Base-by-base conservation (phyloP, 139 green algal species). In the Picochlorum costavermella region DNA sequence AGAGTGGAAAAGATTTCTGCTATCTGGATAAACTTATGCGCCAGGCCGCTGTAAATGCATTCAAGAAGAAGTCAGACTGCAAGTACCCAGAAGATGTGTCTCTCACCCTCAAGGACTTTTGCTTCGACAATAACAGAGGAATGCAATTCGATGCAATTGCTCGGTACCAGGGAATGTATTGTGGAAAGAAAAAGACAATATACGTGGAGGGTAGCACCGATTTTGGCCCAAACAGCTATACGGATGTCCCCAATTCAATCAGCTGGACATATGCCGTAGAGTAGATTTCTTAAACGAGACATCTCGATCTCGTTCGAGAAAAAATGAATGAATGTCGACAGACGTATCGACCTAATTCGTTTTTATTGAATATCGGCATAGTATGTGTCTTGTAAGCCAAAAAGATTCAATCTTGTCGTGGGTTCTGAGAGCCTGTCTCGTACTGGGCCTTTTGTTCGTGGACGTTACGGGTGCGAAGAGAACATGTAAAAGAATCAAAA, bases 401-500 rank as follows among this genome's bases (percentile, higher is more conserved):
- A 50, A 50, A 50, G 45, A n/a, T n/a, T 50, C 45, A n/a, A 50
- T 50, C 45, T 50, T 50, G 45, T 50, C 45, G 13, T 23, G 45
- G 16, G 14, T 50, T 17, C 45, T 50, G 45, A n/a, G 13, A 23
- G 16, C 16, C 45, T 50, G 13, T 50, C 16, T 17, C 45, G 14
- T 50, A 50, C 45, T 50, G 14, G 45, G 14, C 16, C 14, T n/a
- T n/a, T 23, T n/a, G 14, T 23, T 23, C 16, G 16, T 50, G 13
- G 45, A 23, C 45, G 14, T n/a, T n/a, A n/a, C 45, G 14, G 45
- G 16, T n/a, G 45, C 45, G 14, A 50, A 50, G 45, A 50, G 45
- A n/a, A 50, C 13, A n/a, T 50, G 45, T n/a, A 50, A 50, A 50
- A 50, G 14, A n/a, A n/a, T 50, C 45, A 50, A 50, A 50, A n/a